Conservation (phyloP, 257 asterid species). For the Solanum megistacrolobum region DNA sequence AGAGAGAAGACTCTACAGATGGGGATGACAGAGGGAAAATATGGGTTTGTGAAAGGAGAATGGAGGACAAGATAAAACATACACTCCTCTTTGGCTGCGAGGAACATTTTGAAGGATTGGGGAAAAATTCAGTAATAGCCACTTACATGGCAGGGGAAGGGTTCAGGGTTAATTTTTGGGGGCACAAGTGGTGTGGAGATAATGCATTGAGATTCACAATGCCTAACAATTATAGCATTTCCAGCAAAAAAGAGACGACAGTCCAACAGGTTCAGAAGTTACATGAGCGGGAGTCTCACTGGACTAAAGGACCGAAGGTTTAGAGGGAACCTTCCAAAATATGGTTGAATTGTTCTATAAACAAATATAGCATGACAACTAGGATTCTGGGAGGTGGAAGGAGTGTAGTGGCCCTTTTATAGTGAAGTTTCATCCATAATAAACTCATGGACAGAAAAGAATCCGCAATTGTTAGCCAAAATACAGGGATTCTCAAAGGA, state of each 20-base stretch:
- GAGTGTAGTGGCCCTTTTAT: neutral
- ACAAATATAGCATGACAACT: neutral
- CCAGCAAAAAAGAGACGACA: neutral
- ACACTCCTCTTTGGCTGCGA: neutral
- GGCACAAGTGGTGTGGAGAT: neutral
- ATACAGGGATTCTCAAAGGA: too few relatives aligned
- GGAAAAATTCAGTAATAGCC: neutral
- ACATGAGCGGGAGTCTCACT: neutral
- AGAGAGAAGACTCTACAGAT: neutral
- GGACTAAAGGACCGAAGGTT: neutral
- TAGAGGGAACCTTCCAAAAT: neutral
- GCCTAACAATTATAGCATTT: neutral
- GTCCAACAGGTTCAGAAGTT: neutral
- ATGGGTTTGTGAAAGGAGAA: neutral
- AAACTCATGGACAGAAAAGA: neutral
- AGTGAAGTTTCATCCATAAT: neutral
- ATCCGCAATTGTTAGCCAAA: neutral
- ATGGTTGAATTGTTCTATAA: neutral
- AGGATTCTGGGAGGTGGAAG: neutral
- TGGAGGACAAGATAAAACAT: neutral
- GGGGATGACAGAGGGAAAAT: neutral
- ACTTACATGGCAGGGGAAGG: neutral
- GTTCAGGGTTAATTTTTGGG: neutral
- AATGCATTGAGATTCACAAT: neutral
- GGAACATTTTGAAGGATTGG: neutral